A percentile compares a stretch with the other conserved stretches of the same genome.
phyloP scores from a whole-genome alignment of 495 filamentous ascomycete genomes.

The Paragyromitra xinjiangensis region DNA sequence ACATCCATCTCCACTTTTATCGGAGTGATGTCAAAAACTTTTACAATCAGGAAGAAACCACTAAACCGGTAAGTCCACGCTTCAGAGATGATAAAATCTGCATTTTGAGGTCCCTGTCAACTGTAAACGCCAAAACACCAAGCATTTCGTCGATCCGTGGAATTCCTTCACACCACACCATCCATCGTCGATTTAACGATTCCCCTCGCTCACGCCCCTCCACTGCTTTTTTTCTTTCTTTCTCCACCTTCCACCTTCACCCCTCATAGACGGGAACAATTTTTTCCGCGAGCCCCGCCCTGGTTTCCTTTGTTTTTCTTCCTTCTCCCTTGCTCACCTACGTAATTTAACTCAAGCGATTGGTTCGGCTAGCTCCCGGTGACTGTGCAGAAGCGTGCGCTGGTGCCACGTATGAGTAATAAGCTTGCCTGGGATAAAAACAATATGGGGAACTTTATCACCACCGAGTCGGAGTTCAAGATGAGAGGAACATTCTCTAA shows the following conservation, averaged over 20 bases:
- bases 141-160: conserved; percentile 35
- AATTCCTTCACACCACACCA: conserved; percentile 14
- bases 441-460: conserved; percentile 4
- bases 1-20: conserved; percentile 39
- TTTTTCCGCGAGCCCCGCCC: conserved; percentile 29
- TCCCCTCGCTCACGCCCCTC: conserved; percentile 32
- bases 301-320: conserved; percentile 20
- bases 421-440: conserved; percentile 17
- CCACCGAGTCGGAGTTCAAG: neutral
- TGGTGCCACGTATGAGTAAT: conserved; percentile 49
- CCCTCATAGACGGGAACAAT: conserved; percentile 1
- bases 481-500: neutral
- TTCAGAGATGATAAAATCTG: conserved; percentile 35
- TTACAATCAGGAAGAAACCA: neutral
- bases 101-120: conserved; percentile 13
- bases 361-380: conserved; percentile 35
- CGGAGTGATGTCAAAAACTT: conserved; percentile 27
- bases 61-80: conserved; percentile 33
- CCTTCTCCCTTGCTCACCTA: conserved; percentile 4
- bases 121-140: conserved; percentile 29
- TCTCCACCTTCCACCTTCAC: neutral
- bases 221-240: neutral
- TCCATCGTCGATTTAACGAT: conserved; percentile 6
- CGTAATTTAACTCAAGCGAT: conserved; percentile 29
- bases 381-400: conserved; percentile 22